Evolutionary conservation across 352 stramenopile genomes (phyloP).

Genomic region (Phytopythium boreale): DNA sequence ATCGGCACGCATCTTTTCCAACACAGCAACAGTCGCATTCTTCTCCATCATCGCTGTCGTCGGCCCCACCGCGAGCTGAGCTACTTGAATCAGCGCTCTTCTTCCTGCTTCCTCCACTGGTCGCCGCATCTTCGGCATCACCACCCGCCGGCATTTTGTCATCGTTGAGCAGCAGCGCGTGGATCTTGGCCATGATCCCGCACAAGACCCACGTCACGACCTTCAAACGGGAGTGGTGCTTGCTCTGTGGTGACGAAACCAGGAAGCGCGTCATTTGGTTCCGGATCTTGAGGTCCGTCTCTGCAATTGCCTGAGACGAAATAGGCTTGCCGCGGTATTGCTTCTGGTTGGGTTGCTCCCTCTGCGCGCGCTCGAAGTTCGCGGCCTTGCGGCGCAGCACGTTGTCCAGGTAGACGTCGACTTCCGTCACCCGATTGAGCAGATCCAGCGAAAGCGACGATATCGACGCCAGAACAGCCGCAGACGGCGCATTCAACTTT

Average conservation of each 20-base stretch:
- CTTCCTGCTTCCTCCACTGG: conserved; percentile 11
- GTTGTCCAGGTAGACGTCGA: conserved; percentile 85
- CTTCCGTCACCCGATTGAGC: conserved; percentile 73
- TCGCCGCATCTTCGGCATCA: conserved; percentile 6
- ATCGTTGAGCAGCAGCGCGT: conserved; percentile 63
- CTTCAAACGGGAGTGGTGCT: conserved; percentile 77
- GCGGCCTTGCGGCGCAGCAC: conserved; percentile 60
- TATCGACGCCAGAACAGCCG: neutral
- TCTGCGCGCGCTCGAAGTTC: conserved; percentile 23
- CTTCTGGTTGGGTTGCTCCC: conserved; percentile 20
- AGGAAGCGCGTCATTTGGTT: conserved; percentile 81
- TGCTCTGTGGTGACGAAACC: conserved; percentile 65
- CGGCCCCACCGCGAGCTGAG: conserved; percentile 2
- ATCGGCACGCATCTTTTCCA: conserved; percentile 51
- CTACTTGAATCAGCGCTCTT: conserved; percentile 8
- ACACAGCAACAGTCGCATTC: conserved; percentile 79
- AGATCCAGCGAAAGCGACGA: conserved; percentile 74
- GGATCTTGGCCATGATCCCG: conserved; percentile 83
- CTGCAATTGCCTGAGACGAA: conserved; percentile 64
- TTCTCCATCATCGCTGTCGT: conserved; percentile 51
- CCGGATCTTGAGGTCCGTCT: conserved; percentile 73
- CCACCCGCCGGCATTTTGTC: conserved; percentile 55
- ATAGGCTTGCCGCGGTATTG: conserved; percentile 33
- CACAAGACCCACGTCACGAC: conserved; percentile 87
- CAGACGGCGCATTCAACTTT: neutral